Percentiles rank a stretch among this genome's conserved stretches.
phyloP scores from a whole-genome alignment of 192 early-diverging fungal species.

The Geosiphon pyriformis region DNA sequence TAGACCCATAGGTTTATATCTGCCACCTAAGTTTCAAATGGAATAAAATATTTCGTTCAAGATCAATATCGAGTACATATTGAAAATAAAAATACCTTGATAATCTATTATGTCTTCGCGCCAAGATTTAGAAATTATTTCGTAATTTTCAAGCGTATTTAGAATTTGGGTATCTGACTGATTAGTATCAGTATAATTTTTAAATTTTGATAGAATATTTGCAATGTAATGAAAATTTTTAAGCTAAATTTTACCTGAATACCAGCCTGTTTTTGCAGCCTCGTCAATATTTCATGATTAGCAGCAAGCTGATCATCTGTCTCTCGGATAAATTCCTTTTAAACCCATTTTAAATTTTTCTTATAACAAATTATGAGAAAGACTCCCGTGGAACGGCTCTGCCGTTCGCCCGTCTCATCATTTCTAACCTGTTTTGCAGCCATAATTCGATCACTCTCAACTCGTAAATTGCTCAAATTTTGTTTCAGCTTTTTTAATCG shows the following conservation, averaged over 20 bases:
- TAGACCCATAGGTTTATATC: too few species aligned
- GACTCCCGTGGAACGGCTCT: too few species aligned
- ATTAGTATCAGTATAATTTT: too few species aligned
- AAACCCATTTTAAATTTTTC: too few species aligned
- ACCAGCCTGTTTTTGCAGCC: neutral
- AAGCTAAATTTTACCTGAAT: slow-evolving; percentile 1
- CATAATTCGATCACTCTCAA: slow-evolving; percentile 7
- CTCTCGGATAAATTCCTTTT: slow-evolving; percentile 13
- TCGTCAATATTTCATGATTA: slow-evolving; percentile 1
- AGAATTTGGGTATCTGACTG: neutral
- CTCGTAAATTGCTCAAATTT: neutral
- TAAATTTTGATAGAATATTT: too few species aligned
- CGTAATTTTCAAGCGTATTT: neutral
- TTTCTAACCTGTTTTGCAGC: slow-evolving; percentile 17
- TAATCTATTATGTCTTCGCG: slow-evolving; percentile 1
- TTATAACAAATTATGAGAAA: too few species aligned
- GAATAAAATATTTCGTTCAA: too few species aligned
- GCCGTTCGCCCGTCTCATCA: too few species aligned
- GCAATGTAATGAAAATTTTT: neutral
- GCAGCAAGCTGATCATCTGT: neutral
- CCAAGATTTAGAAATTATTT: neutral
- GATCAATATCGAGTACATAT: too few species aligned
- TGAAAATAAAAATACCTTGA: too few species aligned
- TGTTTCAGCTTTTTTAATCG: slow-evolving; percentile 10
- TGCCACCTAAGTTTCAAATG: too few species aligned